A percentile compares a stretch with the other conserved stretches of the same genome.
phyloP scores from a whole-genome alignment of 164 flowering plant species.

The Malania oleifera region DNA sequence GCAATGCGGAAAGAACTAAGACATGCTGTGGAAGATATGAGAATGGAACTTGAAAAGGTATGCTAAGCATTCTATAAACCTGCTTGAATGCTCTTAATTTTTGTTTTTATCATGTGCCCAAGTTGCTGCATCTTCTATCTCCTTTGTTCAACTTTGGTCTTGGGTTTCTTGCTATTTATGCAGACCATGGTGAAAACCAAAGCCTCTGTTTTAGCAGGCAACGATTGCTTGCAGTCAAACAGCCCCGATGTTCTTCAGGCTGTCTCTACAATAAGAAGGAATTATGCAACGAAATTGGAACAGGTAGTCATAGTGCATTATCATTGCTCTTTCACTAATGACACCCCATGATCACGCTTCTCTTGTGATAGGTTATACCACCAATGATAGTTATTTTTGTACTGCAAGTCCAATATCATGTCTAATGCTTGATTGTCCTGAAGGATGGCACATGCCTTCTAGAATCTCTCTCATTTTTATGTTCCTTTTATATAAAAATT shows the following conservation, averaged over 20 bases:
- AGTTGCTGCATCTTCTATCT: constrained; percentile 7
- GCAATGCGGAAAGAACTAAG: constrained; percentile 79
- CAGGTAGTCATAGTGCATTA: constrained; percentile 37
- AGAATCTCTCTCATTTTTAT: no score
- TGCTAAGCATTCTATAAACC: constrained; percentile 8
- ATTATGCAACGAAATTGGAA: constrained; percentile 46
- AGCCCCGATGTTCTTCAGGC: constrained; percentile 36
- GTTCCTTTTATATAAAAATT: no score
- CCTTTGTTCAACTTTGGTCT: background rate
- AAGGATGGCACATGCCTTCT: no score
- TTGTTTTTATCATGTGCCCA: constrained; percentile 1
- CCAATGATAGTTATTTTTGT: no score
- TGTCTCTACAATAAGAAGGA: constrained; percentile 41
- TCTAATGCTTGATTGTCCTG: no score
- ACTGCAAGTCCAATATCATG: no score
- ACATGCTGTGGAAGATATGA: constrained; percentile 75
- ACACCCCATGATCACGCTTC: no score
- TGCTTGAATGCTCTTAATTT: background rate
- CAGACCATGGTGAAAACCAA: constrained; percentile 49
- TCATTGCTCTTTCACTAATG: no score
- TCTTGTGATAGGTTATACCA: no score
- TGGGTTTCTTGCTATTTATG: constrained; percentile 8
- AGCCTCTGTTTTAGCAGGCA: constrained; percentile 17
- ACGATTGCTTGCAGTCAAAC: constrained; percentile 26
- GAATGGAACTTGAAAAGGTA: constrained; percentile 63